Evolutionary conservation across 2,329 filamentous ascomycete species (phyloP).

Genomic region (Exophiala alcalophila): DNA sequence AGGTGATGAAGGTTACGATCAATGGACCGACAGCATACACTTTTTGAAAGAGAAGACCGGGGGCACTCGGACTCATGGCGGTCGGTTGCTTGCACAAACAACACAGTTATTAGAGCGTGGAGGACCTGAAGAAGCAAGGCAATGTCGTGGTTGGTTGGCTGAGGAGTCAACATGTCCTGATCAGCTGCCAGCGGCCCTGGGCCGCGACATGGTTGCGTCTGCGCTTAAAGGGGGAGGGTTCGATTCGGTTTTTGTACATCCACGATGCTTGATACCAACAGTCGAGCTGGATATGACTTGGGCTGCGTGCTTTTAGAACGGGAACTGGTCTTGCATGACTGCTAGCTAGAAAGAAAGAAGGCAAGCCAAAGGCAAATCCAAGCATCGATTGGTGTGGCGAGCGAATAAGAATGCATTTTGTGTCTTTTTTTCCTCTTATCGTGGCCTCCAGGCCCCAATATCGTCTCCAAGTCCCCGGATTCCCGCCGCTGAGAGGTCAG

Average conservation of each 20-base stretch:
- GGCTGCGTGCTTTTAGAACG: slow-evolving; percentile 1
- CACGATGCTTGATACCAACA: slow-evolving; percentile 14
- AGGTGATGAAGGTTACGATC: slow-evolving; percentile 26
- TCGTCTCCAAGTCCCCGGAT: too few species aligned
- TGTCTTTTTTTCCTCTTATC: too few species aligned
- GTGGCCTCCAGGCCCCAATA: too few species aligned
- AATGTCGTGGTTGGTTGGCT: neutral
- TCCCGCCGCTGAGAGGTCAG: too few species aligned
- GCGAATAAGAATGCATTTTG: neutral
- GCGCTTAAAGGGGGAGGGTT: slow-evolving; percentile 1
- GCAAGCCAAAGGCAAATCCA: slow-evolving; percentile 4
- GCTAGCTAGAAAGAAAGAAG: slow-evolving; percentile 5
- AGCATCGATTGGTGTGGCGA: slow-evolving; percentile 3
- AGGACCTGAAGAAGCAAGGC: neutral
- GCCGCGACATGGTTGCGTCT: neutral
- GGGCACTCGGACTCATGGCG: too few species aligned
- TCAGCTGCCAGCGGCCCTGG: too few species aligned
- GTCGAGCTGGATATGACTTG: slow-evolving; percentile 14
- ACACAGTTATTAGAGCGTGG: slow-evolving; percentile 8
- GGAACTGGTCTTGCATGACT: slow-evolving; percentile 5
- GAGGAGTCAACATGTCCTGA: too few species aligned
- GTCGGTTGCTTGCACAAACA: slow-evolving; percentile 13
- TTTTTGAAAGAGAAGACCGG: slow-evolving; percentile 14
- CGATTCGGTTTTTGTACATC: slow-evolving; percentile 21
- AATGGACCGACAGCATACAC: slow-evolving; percentile 19